Evolutionary conservation across 768 basidiomycete genomes (phyloP), one percentile per base, ranked within the genome.

Genomic region (Hygrocybe punicea): DNA sequence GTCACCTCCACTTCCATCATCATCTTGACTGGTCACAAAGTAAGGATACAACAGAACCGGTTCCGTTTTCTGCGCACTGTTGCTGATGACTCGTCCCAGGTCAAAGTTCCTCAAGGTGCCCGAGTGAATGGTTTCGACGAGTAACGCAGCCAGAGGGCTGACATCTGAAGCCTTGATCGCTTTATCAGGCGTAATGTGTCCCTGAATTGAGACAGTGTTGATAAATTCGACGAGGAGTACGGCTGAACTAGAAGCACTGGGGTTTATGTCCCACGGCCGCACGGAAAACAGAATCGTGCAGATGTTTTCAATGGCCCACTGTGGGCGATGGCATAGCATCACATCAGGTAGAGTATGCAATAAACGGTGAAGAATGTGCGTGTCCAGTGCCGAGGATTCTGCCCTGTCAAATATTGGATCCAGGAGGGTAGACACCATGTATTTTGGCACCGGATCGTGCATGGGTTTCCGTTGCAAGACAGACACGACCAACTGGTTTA

Each of bases 1-100:
- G 57, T 62, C 62, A 25, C 59, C 62, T 47, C 62, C 62, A 48
- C 57, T 62, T 8, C 51, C 44, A 17, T 60, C 44, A 17, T 60
- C 59, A 46, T 58, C 56, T 50, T 50, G 48, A 35, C 50, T 56
- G 47, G 55, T 55, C 17, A 57, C 52, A 47, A 62, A 62, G 29
- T 57, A 62, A 19, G 59, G 59, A 58, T 60, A 58, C 33, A 44
- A 51, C 47, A 33, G 49, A 35, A 42, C 48, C 48, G 53, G 51
- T 36, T 33, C 44, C 36, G 48, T 21, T 33, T 33, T 36, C 2
- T 11, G 19, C 25, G 53, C 33, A 39, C 29, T 8, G 29, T 47
- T 55, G 42, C 23, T 57, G n/a, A 62, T 55, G 13, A 21, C 57
- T 21, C 54, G 25, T 24, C 37, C 33, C 53, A 60, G 49, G 59